These are phyloP conservation scores for Jaapia argillacea DNA, from an alignment of 768 basidiomycete species.

Conservation along the genomic window DNA sequence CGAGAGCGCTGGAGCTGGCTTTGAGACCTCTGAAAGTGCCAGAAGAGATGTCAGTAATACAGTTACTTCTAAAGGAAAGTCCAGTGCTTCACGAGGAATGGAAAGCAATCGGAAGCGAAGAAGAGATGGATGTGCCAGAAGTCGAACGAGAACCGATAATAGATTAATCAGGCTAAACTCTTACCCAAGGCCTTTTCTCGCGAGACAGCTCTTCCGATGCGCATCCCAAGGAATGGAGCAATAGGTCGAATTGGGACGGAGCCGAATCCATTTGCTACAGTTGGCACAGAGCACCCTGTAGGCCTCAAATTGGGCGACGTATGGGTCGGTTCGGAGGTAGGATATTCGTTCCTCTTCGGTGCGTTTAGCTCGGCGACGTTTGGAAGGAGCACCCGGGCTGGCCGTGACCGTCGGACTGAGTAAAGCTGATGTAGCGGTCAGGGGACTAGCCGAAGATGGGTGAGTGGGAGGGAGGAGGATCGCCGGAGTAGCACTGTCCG, in stretches of 20 bases:
- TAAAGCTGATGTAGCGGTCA: neutral
- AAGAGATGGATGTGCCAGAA: no score
- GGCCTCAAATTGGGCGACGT: constrained; percentile 73
- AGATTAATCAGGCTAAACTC: constrained; percentile 12
- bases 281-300: constrained; percentile 71
- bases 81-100: no score
- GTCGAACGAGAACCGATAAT: no score
- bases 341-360: constrained; percentile 72
- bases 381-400: constrained; percentile 5
- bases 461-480: neutral
- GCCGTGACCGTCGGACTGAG: neutral
- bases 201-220: constrained; percentile 72
- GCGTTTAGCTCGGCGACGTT: constrained; percentile 57
- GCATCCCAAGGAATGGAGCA: constrained; percentile 88
- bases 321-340: constrained; percentile 58
- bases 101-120: no score
- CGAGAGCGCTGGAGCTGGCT: constrained; percentile 20
- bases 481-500: neutral
- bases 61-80: neutral
- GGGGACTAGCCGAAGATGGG: neutral
- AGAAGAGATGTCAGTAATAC: neutral
- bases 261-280: constrained; percentile 79
- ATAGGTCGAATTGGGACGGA: constrained; percentile 81
- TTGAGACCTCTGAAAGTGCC: constrained; percentile 1
- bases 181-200: constrained; percentile 53